Conservation (phyloP, 2,329 filamentous ascomycete genomes). For the Cladobotryum protrusum region DNA sequence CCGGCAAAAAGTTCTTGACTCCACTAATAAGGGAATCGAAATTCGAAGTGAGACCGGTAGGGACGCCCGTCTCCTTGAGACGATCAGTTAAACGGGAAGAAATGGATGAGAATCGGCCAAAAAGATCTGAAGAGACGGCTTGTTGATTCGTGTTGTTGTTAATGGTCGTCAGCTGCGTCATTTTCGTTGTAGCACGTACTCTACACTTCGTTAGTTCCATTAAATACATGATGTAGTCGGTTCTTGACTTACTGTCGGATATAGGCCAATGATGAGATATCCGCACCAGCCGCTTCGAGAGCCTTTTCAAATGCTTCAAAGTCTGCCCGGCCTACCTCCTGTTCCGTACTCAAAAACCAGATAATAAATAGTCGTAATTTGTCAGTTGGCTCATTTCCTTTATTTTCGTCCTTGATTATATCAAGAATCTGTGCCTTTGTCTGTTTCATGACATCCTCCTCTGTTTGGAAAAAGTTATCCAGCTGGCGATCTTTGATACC, state of each 20-base stretch:
- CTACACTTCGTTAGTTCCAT: constrained; percentile 34
- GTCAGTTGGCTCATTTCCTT: constrained; percentile 78
- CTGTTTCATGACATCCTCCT: constrained; percentile 88
- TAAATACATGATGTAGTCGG: background rate
- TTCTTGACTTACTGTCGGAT: constrained; percentile 66
- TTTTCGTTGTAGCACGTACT: constrained; percentile 89
- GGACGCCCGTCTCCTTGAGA: constrained; percentile 81
- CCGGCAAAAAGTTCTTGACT: constrained; percentile 97
- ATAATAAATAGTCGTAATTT: constrained; percentile 94
- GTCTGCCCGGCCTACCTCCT: constrained; percentile 75
- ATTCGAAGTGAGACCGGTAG: constrained; percentile 64
- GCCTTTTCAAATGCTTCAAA: constrained; percentile 83
- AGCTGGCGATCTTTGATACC: constrained; percentile 93
- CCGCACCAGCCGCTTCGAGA: constrained; percentile 66
- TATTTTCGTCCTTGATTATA: constrained; percentile 70
- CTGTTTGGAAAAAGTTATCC: constrained; percentile 92
- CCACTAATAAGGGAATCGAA: constrained; percentile 92
- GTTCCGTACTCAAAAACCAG: constrained; percentile 92
- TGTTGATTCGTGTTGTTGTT: constrained; percentile 66
- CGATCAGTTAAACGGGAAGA: constrained; percentile 88
- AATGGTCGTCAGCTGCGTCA: constrained; percentile 94
- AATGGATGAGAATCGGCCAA: constrained; percentile 88
- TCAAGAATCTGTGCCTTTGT: constrained; percentile 85
- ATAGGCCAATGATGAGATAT: constrained; percentile 75
- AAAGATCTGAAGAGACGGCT: constrained; percentile 64